Evolutionary conservation across 768 basidiomycete species (phyloP), one percentile per base, ranked within the genome.

Genomic region (Mycena latifolia): DNA sequence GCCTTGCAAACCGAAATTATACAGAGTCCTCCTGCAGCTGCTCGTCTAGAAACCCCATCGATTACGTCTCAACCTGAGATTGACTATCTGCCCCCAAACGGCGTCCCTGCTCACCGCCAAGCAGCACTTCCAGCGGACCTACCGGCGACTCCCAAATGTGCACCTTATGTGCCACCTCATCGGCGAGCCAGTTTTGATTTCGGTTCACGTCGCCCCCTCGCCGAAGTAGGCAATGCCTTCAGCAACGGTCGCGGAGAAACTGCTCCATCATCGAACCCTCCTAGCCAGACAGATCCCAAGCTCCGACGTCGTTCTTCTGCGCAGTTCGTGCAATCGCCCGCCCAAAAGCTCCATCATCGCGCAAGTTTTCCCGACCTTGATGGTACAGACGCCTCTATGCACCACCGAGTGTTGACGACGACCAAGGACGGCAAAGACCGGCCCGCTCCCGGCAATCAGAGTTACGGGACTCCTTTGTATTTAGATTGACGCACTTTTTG

Each of bases 91-190:
- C 5, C 39, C 4, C 15, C n/a, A n/a, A n/a, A n/a, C n/a, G n/a
- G n/a, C n/a, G n/a, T n/a, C n/a, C n/a, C n/a, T n/a, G n/a, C n/a
- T n/a, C n/a, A n/a, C n/a, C 37, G 37, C 37, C 10, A 37, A 14
- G 37, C 37, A 33, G 31, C 37, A 37, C 46, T 47, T 12, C 24
- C 46, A 24, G 7, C 31, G 15, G 29, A n/a, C n/a, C n/a, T n/a
- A n/a, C n/a, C n/a, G n/a, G n/a, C 27, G 17, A 52, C 20, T 9
- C 17, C 8, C 7, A 28, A 9, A 18, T 24, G 22, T 28, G n/a
- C 55, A 17, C 15, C 18, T 8, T 66, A 66, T 39, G 29, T 61
- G 24, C 65, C 59, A 7, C 65, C 59, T 35, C 65, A 66, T 48
- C 56, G 29, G 28, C 53, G 65, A 33, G 25, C 58, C 33, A 51